Conservation (phyloP, 2,329 filamentous ascomycete genomes). For the Talaromyces sp. region DNA sequence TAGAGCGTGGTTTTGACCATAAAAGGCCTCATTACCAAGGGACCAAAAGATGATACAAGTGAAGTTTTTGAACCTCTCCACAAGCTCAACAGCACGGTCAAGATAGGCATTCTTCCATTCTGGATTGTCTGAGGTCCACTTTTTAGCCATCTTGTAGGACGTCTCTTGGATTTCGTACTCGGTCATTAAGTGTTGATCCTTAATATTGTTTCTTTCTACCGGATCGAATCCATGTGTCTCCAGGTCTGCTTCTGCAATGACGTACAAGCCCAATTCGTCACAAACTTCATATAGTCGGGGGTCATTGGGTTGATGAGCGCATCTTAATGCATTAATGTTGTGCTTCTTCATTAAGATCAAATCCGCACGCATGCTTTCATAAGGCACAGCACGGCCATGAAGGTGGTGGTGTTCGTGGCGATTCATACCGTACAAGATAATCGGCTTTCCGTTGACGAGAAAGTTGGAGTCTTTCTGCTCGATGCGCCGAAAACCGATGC, state of each 20-base stretch:
- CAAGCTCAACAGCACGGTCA: conserved; percentile 63
- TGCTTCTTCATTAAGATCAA: conserved; percentile 67
- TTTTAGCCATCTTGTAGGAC: conserved; percentile 34
- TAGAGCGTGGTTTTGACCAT: conserved; percentile 64
- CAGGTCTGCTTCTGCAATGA: conserved; percentile 40
- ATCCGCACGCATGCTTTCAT: conserved; percentile 62
- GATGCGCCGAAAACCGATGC: conserved; percentile 63
- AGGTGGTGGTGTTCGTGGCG: conserved; percentile 68
- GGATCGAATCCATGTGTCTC: conserved; percentile 39
- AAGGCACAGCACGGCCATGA: conserved; percentile 62
- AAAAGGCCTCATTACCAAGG: conserved; percentile 71
- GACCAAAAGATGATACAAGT: conserved; percentile 70
- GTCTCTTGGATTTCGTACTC: conserved; percentile 61
- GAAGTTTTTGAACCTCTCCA: conserved; percentile 69
- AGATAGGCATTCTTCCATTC: conserved; percentile 60
- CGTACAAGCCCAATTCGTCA: conserved; percentile 38
- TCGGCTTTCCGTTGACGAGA: conserved; percentile 61
- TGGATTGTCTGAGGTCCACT: conserved; percentile 34
- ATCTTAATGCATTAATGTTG: conserved; percentile 70
- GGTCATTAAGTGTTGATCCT: conserved; percentile 57
- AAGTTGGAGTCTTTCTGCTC: conserved; percentile 54
- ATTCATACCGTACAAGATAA: conserved; percentile 66
- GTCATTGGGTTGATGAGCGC: conserved; percentile 63
- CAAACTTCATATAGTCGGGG: conserved; percentile 33
- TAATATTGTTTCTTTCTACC: conserved; percentile 47